Evolutionary conservation across 1,284 basidiomycete species (phyloP), one percentile per base, ranked within the genome.

Genomic region (Trichosporon inkin): DNA sequence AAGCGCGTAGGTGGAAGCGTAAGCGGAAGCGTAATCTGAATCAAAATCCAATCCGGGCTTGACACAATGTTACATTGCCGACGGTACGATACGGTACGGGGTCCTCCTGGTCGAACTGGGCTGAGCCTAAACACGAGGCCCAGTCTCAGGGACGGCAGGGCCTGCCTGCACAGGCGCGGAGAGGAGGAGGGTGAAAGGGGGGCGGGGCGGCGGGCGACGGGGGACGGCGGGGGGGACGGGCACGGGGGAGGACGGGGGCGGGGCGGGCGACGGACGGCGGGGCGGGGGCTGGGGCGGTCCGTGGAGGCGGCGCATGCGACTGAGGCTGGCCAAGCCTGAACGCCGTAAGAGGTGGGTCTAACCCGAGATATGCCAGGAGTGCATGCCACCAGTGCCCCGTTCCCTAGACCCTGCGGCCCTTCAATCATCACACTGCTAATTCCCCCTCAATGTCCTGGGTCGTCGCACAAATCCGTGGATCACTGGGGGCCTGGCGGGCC

Each of bases 1-100:
- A 10, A 10, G 44, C 28, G 44, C 44, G 44, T 24, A 49, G 28
- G 44, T 49, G 44, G 28, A 49, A 49, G 44, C 44, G 44, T 49
- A 49, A 49, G 44, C 44, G 44, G 28, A 49, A 49, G 44, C 44
- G 44, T 49, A 49, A 49, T 49, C 44, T 49, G 44, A 49, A 28
- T 49, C 44, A 49, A 49, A 49, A 49, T 49, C 44, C 44, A 49
- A 49, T 49, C 44, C 44, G 44, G 44, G 22, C 44, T 49, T 14
- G 6, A 49, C 22, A 49, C 28, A 24, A 49, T 49, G 44, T 32
- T 49, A 49, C 44, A n/a, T 47, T 49, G 22, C 44, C 44, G 44
- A 49, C 44, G 24, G 41, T 28, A 47, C 44, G 24, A 20, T 28
- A 47, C 41, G 41, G 44, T 49, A 49, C 28, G 28, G 8, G 28